Base-by-base conservation (phyloP, 768 basidiomycete species). In the Hydnomerulius pinastri region DNA sequence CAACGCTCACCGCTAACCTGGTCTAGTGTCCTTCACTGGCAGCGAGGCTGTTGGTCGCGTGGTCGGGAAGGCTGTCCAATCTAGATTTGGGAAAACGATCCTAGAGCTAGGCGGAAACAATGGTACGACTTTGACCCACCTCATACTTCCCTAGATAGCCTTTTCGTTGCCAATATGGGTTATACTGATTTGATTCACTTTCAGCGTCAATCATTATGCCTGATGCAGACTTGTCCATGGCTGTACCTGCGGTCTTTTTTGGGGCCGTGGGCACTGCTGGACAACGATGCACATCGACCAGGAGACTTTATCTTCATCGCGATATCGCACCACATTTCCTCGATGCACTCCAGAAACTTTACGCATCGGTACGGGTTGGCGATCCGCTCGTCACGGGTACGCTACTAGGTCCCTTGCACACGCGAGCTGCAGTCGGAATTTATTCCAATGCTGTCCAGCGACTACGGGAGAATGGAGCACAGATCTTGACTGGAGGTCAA, bases 81-180 rank as follows among this genome's bases (percentile, higher is more conserved):
- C 84, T 48, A 78, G 92, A 54, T 96, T 95, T 67, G 95, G 94
- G 17, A 92, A 96, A 72, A 77, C 84, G 25, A 82, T 98, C 18
- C 79, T 98, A 21, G 96, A 98, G 65, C 75, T 98, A 2, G 95
- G 95, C 21, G 96, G 96, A 29, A 98, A 98, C 72, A 98, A 98
- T 64, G 92, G 92, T 92, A 68, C 46, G 75, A 21, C 50, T 53
- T 59, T 36, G 35, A 28, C 48, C 50, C 53, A 47, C 39, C 44
- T 56, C 59, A 54, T 46, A 52, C 33, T 43, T 55, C 50, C 52
- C 48, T 43, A 48, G 55, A 60, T 57, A 50, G 51, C 30, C 46
- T 36, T n/a, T n/a, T 27, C 38, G 37, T 59, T 55, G 53, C 38
- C 55, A 52, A 41, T 46, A 59, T 55, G 33, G 52, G 50, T 46